Conservation (phyloP, 2,329 filamentous ascomycete species). For the Aureobasidium zeae region DNA sequence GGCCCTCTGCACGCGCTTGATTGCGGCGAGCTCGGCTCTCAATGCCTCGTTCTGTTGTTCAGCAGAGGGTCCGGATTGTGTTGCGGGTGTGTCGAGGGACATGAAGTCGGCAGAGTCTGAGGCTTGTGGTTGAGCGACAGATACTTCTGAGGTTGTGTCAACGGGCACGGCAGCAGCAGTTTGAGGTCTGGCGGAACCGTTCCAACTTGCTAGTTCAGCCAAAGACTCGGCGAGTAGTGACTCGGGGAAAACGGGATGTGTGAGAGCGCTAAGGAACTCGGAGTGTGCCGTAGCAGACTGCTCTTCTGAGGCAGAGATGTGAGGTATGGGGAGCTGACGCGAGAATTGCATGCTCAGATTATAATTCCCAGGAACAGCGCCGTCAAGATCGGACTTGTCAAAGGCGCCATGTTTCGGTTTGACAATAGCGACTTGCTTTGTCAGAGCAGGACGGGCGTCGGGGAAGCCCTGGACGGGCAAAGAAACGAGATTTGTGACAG, state of each 20-base stretch:
- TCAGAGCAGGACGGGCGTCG: conserved; percentile 17
- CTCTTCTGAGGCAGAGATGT: conserved; percentile 26
- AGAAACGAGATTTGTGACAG: conserved; percentile 74
- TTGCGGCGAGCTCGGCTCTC: conserved; percentile 33
- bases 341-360: conserved; percentile 56
- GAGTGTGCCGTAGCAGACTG: conserved; percentile 7
- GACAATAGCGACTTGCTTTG: conserved; percentile 46
- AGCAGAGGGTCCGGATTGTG: conserved; percentile 15
- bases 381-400: conserved; percentile 24
- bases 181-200: conserved; percentile 13
- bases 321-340: conserved; percentile 22
- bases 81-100: conserved; percentile 24
- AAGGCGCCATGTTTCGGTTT: conserved; percentile 68
- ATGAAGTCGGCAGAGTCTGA: conserved; percentile 30
- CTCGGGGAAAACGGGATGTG: conserved; percentile 35
- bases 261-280: conserved; percentile 34
- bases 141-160: conserved; percentile 19
- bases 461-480: conserved; percentile 50
- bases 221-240: conserved; percentile 28
- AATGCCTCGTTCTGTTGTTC: conserved; percentile 25
- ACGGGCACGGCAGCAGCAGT: conserved; percentile 11
- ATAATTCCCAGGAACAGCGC: conserved; percentile 48
- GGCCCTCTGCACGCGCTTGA: conserved; percentile 38
- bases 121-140: conserved; percentile 11
- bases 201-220: conserved; percentile 29